A percentile compares a stretch with the other conserved stretches of the same genome.
These are phyloP conservation scores for Pythium diclinum DNA, from an alignment of 352 stramenopile genomes.

Conservation along the genomic window DNA sequence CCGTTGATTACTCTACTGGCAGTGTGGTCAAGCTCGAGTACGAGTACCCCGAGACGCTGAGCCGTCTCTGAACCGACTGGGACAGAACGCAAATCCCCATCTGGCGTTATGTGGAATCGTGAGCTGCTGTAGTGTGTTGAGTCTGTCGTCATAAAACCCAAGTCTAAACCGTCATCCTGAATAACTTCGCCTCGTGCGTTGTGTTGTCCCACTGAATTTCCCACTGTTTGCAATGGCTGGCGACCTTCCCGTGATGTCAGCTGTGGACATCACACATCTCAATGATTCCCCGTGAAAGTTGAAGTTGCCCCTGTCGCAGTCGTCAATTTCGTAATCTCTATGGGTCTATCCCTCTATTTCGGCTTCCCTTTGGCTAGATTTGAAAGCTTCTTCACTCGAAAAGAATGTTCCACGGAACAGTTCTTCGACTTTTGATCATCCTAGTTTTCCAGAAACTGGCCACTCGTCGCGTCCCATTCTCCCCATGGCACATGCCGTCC, in stretches of 20 bases:
- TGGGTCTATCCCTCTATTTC: background rate
- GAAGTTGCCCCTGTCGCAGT: background rate
- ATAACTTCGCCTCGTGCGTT: background rate
- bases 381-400: background rate
- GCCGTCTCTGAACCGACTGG: conserved; percentile 1
- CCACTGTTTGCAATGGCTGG: background rate
- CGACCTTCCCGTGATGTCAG: too few species aligned
- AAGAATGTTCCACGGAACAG: background rate
- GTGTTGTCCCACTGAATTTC: background rate
- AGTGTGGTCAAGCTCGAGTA: background rate
- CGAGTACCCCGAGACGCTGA: background rate
- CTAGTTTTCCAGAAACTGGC: background rate
- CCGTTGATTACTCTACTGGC: background rate
- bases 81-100: background rate
- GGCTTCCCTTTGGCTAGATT: background rate
- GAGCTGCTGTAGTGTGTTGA: too few species aligned
- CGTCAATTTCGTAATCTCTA: too few species aligned
- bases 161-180: background rate
- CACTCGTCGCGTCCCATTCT: conserved; percentile 3
- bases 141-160: too few species aligned
- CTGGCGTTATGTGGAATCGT: too few species aligned
- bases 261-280: background rate
- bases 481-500: background rate
- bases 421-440: background rate
- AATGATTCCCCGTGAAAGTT: background rate